These are phyloP conservation scores for Xylariaceae sp. DNA, from an alignment of 2,329 filamentous ascomycete genomes.

Conservation along the genomic window DNA sequence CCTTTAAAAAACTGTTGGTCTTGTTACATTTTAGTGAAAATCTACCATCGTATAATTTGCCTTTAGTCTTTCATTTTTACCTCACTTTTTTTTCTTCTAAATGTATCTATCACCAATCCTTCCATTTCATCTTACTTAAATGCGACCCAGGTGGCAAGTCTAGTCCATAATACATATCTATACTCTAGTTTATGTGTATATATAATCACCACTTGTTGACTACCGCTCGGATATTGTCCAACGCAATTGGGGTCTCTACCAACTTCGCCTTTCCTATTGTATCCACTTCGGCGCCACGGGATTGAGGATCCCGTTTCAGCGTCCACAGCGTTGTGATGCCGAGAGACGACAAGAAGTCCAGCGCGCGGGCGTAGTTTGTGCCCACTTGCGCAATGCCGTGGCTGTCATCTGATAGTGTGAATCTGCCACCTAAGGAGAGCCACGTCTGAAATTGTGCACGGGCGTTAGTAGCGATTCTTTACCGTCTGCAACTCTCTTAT, in stretches of 20 bases:
- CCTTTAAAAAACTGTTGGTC: too few species aligned
- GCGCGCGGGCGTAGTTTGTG: constrained; percentile 76
- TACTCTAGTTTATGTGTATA: neutral
- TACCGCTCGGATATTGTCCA: constrained; percentile 40
- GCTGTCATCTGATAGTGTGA: constrained; percentile 94
- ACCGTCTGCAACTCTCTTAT: too few species aligned
- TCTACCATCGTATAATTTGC: too few species aligned
- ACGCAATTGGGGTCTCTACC: constrained; percentile 50
- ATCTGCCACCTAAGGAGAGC: constrained; percentile 73
- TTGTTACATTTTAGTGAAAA: too few species aligned
- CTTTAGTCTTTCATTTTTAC: too few species aligned
- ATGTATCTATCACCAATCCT: too few species aligned
- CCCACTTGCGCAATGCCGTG: constrained; percentile 87
- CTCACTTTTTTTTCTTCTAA: too few species aligned
- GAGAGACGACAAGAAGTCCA: constrained; percentile 72
- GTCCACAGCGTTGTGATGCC: constrained; percentile 70
- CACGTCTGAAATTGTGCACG: too few species aligned
- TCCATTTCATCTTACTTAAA: too few species aligned
- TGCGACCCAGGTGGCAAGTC: too few species aligned
- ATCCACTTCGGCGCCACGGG: constrained; percentile 29
- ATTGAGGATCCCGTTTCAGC: constrained; percentile 47
- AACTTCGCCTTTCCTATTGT: constrained; percentile 45
- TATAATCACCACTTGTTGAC: constrained; percentile 35
- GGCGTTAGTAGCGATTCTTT: too few species aligned
- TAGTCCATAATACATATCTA: neutral